Conservation (phyloP, 192 early-diverging fungal species). For the Haplosporangium gracile region DNA sequence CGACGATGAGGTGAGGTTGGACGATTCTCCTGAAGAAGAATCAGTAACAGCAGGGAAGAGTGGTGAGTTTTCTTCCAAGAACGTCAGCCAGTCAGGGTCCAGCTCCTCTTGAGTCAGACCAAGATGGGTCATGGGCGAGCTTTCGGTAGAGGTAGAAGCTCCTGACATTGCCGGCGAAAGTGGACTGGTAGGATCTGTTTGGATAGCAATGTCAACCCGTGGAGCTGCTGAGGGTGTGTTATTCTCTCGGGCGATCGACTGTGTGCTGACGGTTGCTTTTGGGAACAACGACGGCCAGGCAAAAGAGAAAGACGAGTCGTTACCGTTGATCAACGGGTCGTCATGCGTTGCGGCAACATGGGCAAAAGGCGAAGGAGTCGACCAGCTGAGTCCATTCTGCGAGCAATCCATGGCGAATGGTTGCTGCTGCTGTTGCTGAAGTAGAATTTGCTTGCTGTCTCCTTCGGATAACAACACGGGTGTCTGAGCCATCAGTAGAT, state of each 20-base stretch:
- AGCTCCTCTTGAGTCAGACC: conserved; percentile 12
- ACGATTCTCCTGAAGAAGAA: not conserved
- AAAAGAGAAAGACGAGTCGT: not conserved
- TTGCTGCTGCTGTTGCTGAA: conserved; percentile 19
- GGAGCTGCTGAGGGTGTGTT: not conserved
- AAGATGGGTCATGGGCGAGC: not conserved
- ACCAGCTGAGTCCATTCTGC: not conserved
- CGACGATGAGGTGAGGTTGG: not conserved
- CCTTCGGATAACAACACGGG: conserved; percentile 21
- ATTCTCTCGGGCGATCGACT: not conserved
- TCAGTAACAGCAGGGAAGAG: conserved; percentile 4
- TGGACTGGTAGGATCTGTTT: not conserved
- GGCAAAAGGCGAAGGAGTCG: conserved; percentile 20
- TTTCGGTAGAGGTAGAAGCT: conserved; percentile 2
- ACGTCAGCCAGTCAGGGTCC: conserved; percentile 42
- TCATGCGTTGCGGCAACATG: conserved; percentile 3
- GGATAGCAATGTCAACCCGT: conserved; percentile 11
- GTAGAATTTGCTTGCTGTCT: conserved; percentile 17
- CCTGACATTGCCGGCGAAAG: not conserved
- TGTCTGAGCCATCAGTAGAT: conserved; percentile 31
- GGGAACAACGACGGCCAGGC: conserved; percentile 41
- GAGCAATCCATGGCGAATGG: not conserved
- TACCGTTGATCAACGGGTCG: conserved; percentile 35
- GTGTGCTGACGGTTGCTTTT: not conserved
- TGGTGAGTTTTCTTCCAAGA: conserved; percentile 38